Evolutionary conservation across 108 stramenopile species (phyloP), one percentile per base, ranked within the genome.

Genomic region (Skeletonema potamos): DNA sequence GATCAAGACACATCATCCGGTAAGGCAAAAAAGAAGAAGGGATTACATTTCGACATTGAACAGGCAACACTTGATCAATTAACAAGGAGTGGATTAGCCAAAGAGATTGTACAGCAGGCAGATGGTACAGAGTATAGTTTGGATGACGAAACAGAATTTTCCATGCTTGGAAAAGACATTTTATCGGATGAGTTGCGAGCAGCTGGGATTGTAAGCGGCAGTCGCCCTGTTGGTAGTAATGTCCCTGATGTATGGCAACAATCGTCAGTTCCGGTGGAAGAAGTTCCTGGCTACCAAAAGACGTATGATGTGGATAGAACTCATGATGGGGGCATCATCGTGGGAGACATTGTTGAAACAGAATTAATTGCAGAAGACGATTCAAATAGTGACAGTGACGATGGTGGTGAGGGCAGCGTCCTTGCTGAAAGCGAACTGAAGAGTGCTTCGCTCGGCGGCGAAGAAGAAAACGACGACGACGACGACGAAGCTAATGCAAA

Each of bases 41-140:
- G 77, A 43, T 69, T 65, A 34, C 67, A 55, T 39, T 78, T 78
- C 28, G 88, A 92, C 61, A 72, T 90, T 26, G 90, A 86, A 46
- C 74, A 81, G 55, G 66, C 76, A 12, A 84, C 84, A 2, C 56
- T 89, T 11, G 75, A 92, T 26, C 81, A 89, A 66, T 59, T 94
- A 54, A 71, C 70, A 24, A 87, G 85, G 44, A 73, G 66, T 3
- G 93, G 93, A 22, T 75, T 82, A 12, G 69, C 90, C 44, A 76
- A 83, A 58, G 91, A 92, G 74, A 85, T 90, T 5, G 89, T 91
- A 1, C 83, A 82, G 66, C 91, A 94, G 60, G 72, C 62, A 6
- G 89, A 92, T 77, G 93, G 89, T 15, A 72, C 77, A 12, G 90
- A 93, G 63, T 91, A 74, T 77, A 77, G 70, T 24, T 56, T 78